These are phyloP conservation scores for Excoecaria cochinchinensis DNA, from an alignment of 345 rosid genomes.

Conservation along the genomic window DNA sequence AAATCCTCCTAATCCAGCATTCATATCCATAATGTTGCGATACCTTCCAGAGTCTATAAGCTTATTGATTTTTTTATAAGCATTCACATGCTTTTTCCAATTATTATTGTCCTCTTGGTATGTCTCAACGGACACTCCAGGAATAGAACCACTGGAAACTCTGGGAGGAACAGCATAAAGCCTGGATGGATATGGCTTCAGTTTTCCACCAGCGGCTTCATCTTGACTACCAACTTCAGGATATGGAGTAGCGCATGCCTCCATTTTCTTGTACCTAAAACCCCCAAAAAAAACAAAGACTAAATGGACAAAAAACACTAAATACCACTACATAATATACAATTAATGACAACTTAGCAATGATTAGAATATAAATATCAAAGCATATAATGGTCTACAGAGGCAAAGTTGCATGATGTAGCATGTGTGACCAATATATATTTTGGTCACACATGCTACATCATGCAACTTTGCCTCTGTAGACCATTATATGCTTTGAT, in stretches of 20 bases:
- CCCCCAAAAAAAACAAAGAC: slow-evolving; percentile 22
- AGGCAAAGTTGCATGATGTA: neutral
- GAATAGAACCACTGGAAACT: slow-evolving; percentile 77
- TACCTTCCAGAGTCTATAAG: slow-evolving; percentile 79
- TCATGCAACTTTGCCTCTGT: neutral
- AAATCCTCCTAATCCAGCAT: slow-evolving; percentile 95
- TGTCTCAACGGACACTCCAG: slow-evolving; percentile 79
- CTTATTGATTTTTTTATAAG: slow-evolving; percentile 79
- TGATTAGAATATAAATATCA: neutral
- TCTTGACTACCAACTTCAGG: slow-evolving; percentile 57
- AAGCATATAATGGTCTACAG: neutral
- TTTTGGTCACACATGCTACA: neutral
- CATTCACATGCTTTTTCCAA: slow-evolving; percentile 88
- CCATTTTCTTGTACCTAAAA: slow-evolving; percentile 93
- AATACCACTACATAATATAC: neutral
- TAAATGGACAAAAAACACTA: neutral
- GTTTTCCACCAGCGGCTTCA: slow-evolving; percentile 63
- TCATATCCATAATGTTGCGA: slow-evolving; percentile 98
- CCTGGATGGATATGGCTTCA: slow-evolving; percentile 79
- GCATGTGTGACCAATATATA: slow-evolving; percentile 3
- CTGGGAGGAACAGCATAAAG: slow-evolving; percentile 81
- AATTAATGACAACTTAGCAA: neutral
- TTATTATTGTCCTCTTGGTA: slow-evolving; percentile 67
- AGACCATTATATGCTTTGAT: neutral
- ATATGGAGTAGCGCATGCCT: slow-evolving; percentile 76